These are phyloP conservation scores for Phialophora verrucosa DNA, from an alignment of 2,329 filamentous ascomycete species.

Conservation along the genomic window DNA sequence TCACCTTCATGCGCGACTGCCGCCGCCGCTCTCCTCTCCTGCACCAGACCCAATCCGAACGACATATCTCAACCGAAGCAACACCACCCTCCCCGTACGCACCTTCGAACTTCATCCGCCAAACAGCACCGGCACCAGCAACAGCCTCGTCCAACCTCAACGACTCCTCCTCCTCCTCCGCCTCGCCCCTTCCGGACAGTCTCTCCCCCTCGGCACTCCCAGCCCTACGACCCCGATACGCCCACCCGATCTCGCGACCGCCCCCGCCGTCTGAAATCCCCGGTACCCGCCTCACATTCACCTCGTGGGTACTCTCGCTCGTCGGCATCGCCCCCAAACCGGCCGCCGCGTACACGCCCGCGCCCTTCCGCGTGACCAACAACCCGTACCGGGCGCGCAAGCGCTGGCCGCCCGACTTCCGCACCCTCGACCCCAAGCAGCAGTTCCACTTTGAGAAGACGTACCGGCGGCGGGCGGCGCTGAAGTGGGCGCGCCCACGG, in stretches of 20 bases:
- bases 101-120: conserved; percentile 36
- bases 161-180: not conserved
- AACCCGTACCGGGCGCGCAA: conserved; percentile 67
- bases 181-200: not conserved
- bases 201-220: conserved; percentile 11
- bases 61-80: not conserved
- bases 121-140: conserved; percentile 13
- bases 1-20: conserved; percentile 37
- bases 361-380: conserved; percentile 43
- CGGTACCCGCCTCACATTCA: conserved; percentile 28
- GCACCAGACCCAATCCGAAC: conserved; percentile 1
- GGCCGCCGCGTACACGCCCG: conserved; percentile 29
- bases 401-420: conserved; percentile 69
- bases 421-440: conserved; percentile 66
- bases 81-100: conserved; percentile 23
- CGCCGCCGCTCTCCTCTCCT: conserved; percentile 10
- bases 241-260: conserved; percentile 19
- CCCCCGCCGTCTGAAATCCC: conserved; percentile 20
- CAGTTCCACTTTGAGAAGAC: conserved; percentile 72
- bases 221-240: conserved; percentile 25
- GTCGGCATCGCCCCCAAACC: conserved; percentile 32
- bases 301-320: conserved; percentile 33
- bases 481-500: conserved; percentile 64
- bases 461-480: conserved; percentile 65
- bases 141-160: conserved; percentile 1